These are phyloP conservation scores for Suillus cothurnatus DNA, from an alignment of 768 basidiomycete genomes.

Conservation along the genomic window DNA sequence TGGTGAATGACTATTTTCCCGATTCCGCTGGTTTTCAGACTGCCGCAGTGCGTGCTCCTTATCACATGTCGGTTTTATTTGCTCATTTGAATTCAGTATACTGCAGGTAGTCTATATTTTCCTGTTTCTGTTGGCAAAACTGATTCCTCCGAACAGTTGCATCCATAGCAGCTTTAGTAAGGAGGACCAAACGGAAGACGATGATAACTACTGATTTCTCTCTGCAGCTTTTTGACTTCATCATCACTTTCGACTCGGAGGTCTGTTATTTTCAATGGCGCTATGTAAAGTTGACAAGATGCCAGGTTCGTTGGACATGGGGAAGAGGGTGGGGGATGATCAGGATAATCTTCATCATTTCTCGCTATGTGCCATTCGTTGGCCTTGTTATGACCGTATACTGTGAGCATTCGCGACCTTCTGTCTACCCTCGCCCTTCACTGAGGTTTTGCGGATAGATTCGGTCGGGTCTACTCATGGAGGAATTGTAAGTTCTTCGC, in stretches of 20 bases:
- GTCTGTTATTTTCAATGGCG: background rate
- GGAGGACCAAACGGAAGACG: background rate
- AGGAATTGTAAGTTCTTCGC: slow-evolving; percentile 1
- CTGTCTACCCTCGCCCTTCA: background rate
- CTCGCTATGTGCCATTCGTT: slow-evolving; percentile 1
- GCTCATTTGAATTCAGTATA: slow-evolving; percentile 1
- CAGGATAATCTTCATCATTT: background rate
- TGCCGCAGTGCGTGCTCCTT: background rate
- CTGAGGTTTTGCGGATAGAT: background rate
- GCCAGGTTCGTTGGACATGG: slow-evolving; percentile 6
- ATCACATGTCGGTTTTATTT: background rate
- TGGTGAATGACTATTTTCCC: background rate
- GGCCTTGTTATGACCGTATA: slow-evolving; percentile 6
- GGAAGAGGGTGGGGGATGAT: slow-evolving; percentile 1
- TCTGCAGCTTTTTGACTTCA: slow-evolving; percentile 5
- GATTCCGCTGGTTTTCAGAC: background rate
- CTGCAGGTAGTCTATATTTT: background rate
- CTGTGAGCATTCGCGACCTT: background rate
- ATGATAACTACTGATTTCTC: background rate
- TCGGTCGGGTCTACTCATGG: background rate
- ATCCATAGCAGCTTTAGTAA: background rate
- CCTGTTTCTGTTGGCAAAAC: background rate
- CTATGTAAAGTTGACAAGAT: background rate
- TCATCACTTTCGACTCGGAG: slow-evolving; percentile 11
- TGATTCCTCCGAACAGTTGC: background rate